Conservation (phyloP, 257 asterid species). For the Verbena officinalis region DNA sequence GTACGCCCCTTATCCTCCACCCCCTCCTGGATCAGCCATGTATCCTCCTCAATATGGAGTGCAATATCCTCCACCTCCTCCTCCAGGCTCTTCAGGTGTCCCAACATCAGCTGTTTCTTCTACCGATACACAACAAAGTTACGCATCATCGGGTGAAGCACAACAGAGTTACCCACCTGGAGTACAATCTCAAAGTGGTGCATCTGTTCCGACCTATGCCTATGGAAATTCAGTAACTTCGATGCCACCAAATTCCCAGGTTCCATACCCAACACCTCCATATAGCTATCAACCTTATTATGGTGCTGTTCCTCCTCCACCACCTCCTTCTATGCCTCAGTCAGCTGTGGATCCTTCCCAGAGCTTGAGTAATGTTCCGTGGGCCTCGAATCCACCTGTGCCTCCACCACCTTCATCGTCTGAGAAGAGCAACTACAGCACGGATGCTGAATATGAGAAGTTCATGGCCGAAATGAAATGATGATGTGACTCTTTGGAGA, state of each 20-base stretch:
- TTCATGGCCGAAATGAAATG: constrained; percentile 95
- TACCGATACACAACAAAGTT: constrained; percentile 57
- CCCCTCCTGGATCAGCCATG: constrained; percentile 80
- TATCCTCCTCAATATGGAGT: constrained; percentile 66
- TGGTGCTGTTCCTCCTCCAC: constrained; percentile 72
- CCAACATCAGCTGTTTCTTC: constrained; percentile 53
- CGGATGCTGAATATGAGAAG: constrained; percentile 87
- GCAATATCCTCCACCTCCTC: constrained; percentile 80
- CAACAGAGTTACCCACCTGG: constrained; percentile 83
- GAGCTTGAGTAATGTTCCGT: constrained; percentile 65
- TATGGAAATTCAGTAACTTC: constrained; percentile 56
- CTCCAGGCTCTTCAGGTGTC: constrained; percentile 60
- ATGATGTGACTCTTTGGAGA: constrained; percentile 19
- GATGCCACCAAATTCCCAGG: constrained; percentile 59
- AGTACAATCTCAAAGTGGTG: constrained; percentile 60
- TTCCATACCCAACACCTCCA: constrained; percentile 56
- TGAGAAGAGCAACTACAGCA: constrained; percentile 53
- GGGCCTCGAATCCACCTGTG: constrained; percentile 73
- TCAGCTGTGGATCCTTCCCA: constrained; percentile 57
- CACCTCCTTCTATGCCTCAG: constrained; percentile 61
- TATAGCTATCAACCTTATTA: constrained; percentile 72
- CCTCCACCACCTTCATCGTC: constrained; percentile 65
- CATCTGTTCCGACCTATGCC: constrained; percentile 54
- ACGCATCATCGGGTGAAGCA: constrained; percentile 64
- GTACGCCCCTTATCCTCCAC: constrained; percentile 71